phyloP scores from a whole-genome alignment of 2,329 filamentous ascomycete genomes.

The Monilinia aucupariae region DNA sequence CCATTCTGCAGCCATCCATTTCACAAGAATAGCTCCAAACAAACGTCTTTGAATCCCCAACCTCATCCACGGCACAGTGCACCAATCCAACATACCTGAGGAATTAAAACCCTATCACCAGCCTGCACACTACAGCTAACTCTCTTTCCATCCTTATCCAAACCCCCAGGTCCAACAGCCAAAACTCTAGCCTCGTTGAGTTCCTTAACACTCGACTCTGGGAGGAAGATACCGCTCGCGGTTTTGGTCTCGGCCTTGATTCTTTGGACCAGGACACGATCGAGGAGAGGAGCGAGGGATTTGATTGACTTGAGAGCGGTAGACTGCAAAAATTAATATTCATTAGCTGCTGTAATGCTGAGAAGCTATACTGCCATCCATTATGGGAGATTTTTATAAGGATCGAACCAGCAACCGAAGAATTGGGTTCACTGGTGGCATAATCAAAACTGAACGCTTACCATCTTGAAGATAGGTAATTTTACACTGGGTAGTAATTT shows the following conservation, averaged over 20 bases:
- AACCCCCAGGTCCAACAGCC: slow-evolving; percentile 81
- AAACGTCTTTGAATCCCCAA: not conserved
- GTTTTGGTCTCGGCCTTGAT: slow-evolving; percentile 97
- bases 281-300: slow-evolving; percentile 88
- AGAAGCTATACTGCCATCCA: not conserved
- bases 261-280: slow-evolving; percentile 97
- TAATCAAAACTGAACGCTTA: not conserved
- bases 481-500: not conserved
- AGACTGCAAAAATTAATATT: slow-evolving; percentile 40
- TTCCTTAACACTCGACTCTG: slow-evolving; percentile 95
- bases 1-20: slow-evolving; percentile 1
- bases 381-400: not conserved
- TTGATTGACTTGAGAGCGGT: slow-evolving; percentile 91
- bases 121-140: slow-evolving; percentile 74
- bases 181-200: slow-evolving; percentile 96
- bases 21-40: slow-evolving; percentile 7
- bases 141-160: slow-evolving; percentile 86
- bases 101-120: slow-evolving; percentile 93
- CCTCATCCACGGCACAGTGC: not conserved
- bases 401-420: not conserved
- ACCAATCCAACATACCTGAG: slow-evolving; percentile 59
- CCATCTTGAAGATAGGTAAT: slow-evolving; percentile 4
- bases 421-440: not conserved
- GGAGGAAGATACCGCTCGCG: slow-evolving; percentile 93
- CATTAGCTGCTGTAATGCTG: not conserved